Evolutionary conservation across 805 yeast genomes (phyloP), one percentile per base, ranked within the genome.

Genomic region (Clavispora santaluciae): DNA sequence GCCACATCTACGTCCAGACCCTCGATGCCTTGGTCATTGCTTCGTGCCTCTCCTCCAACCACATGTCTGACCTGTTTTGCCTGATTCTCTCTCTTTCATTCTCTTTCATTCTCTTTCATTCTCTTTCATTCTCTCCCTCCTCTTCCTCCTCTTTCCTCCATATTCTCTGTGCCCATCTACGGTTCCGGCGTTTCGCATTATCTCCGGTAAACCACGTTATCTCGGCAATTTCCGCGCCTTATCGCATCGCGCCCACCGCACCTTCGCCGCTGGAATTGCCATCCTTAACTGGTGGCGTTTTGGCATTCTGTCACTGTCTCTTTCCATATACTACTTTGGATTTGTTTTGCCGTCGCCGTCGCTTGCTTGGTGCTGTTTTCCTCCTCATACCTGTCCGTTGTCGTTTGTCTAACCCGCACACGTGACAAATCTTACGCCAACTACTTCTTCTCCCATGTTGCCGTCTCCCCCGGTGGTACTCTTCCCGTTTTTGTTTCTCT

Each of bases 401-500:
- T n/a, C n/a, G 13, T 9, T 25, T 16, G 11, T 16, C 13, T 9
- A n/a, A 16, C 13, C 5, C 29, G 5, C 29, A 25, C 29, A 28
- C 31, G 31, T 28, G 31, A 28, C 31, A 7, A 28, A 28, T 15
- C 20, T 9, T n/a, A 18, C 31, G 16, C 31, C 20, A 15, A 18
- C 6, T 5, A 3, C n/a, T 28, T 25, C 29, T 25, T 25, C 16
- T 28, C 31, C 18, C 31, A 28, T 28, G 31, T 16, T 44, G 39
- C 22, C 30, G 20, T 13, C 24, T 2, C 35, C 40, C 5, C 39
- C 43, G 26, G 37, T 36, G n/a, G 22, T 22, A 16, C 15, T 45
- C 18, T 22, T 46, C 17, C 50, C 51, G 4, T 20, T 48, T 28
- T 39, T 50, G 11, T 33, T 44, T 13, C 40, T 39, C 9, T 18